Percentiles rank a stretch among this genome's conserved stretches.
These are phyloP conservation scores for Amanita pallidorosea DNA, from an alignment of 768 basidiomycete genomes.

Conservation along the genomic window DNA sequence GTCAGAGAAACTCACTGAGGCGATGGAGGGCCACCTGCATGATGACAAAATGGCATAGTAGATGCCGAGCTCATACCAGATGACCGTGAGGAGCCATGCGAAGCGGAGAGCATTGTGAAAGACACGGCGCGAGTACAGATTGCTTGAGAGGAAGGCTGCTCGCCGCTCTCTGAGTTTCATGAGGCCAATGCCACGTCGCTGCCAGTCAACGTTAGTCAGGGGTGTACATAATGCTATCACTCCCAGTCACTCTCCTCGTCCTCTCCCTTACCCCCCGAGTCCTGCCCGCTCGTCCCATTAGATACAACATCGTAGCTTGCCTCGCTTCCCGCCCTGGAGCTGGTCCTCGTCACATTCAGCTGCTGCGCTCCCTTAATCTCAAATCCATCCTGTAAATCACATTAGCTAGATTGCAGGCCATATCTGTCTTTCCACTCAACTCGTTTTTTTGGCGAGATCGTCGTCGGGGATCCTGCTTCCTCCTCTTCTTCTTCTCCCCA, in stretches of 20 bases:
- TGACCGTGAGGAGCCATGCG: conserved; percentile 43
- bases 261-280: conserved; percentile 18
- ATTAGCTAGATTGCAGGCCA: neutral
- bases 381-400: neutral
- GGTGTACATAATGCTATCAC: conserved; percentile 14
- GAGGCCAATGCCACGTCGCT: neutral
- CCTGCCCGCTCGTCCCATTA: conserved; percentile 35
- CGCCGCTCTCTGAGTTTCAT: conserved; percentile 3
- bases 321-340: conserved; percentile 50
- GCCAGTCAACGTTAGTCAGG: neutral
- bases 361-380: neutral
- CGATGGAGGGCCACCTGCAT: conserved; percentile 47
- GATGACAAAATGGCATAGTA: conserved; percentile 48
- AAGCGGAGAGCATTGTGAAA: conserved; percentile 34
- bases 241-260: conserved; percentile 54
- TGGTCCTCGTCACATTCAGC: conserved; percentile 16
- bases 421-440: neutral
- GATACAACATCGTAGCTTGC: conserved; percentile 63
- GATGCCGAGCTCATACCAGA: conserved; percentile 56
- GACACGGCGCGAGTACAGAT: conserved; percentile 18
- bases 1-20: conserved; percentile 15
- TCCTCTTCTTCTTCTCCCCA: conserved; percentile 97
- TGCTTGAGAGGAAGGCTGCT: neutral
- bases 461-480: conserved; percentile 11
- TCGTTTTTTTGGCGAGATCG: conserved; percentile 3